Evolutionary conservation across 495 filamentous ascomycete species (phyloP).

Genomic region (Saxophila tyrrhenica): DNA sequence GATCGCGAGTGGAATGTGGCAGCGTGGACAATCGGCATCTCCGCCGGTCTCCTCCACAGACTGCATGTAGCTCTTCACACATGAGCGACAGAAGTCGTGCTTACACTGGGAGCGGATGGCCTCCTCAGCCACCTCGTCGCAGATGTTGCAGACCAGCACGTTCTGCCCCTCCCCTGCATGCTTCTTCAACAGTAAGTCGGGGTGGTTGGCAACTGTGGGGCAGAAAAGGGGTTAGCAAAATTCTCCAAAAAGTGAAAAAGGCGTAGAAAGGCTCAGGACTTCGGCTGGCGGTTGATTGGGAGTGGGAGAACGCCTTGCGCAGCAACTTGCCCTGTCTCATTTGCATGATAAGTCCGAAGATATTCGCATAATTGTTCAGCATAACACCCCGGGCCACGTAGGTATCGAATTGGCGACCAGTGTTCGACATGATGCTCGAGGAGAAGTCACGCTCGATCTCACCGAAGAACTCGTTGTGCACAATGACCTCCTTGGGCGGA

Average conservation of each 20-base stretch:
- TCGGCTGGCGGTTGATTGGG: no score
- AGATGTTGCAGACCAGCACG: conserved; percentile 80
- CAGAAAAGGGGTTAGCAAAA: no score
- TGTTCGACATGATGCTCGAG: conserved; percentile 86
- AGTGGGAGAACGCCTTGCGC: no score
- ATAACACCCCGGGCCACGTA: conserved; percentile 91
- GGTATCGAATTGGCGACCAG: conserved; percentile 77
- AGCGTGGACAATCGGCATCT: conserved; percentile 74
- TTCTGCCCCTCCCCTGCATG: conserved; percentile 76
- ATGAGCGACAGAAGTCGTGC: conserved; percentile 90
- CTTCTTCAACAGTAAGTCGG: conserved; percentile 85
- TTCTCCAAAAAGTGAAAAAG: no score
- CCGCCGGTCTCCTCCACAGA: conserved; percentile 48
- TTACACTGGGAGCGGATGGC: conserved; percentile 82
- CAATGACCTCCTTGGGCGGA: conserved; percentile 81
- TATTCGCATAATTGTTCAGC: conserved; percentile 92
- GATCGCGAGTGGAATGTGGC: conserved; percentile 79
- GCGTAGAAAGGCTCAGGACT: no score
- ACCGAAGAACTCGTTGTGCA: conserved; percentile 89
- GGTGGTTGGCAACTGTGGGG: conserved; percentile 85
- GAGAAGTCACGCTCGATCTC: conserved; percentile 93
- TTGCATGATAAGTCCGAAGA: conserved; percentile 83
- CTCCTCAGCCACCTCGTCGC: conserved; percentile 90
- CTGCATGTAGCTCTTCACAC: conserved; percentile 71
- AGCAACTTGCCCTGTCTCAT: conserved; percentile 98